Evolutionary conservation across 192 early-diverging fungal species (phyloP).

Genomic region (Mycoemilia scoparia): DNA sequence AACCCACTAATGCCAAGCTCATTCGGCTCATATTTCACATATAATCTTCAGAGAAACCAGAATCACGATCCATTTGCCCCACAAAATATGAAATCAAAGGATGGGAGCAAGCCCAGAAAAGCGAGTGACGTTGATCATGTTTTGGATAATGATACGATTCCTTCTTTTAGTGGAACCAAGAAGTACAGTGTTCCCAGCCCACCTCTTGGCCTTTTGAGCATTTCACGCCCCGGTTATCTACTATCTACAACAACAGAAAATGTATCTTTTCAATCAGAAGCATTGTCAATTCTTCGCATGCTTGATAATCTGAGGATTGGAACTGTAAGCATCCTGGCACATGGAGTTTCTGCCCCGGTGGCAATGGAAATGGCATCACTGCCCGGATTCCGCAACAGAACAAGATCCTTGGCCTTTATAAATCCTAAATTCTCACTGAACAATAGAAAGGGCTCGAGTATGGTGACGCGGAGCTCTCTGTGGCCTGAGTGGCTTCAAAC

Average conservation of each 20-base stretch:
- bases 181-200: no score
- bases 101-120: neutral
- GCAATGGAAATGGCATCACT: conserved; percentile 23
- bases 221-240: conserved; percentile 25
- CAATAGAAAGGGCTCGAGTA: conserved; percentile 3
- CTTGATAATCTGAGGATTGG: conserved; percentile 23
- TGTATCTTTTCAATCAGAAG: conserved; percentile 16
- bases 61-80: neutral
- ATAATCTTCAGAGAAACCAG: conserved; percentile 13
- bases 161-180: conserved; percentile 7
- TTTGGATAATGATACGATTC: neutral
- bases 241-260: conserved; percentile 13
- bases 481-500: conserved; percentile 26
- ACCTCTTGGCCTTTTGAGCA: conserved; percentile 18
- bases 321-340: conserved; percentile 18
- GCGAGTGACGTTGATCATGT: neutral
- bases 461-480: conserved; percentile 7
- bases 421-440: conserved; percentile 13
- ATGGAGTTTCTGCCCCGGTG: conserved; percentile 17
- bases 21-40: conserved; percentile 21
- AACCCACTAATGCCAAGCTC: conserved; percentile 26
- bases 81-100: neutral
- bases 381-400: conserved; percentile 18
- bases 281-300: conserved; percentile 14
- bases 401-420: conserved; percentile 19